Evolutionary conservation across 768 basidiomycete species (phyloP), one percentile per base, ranked within the genome.

Genomic region (Daedaleopsis sinensis): DNA sequence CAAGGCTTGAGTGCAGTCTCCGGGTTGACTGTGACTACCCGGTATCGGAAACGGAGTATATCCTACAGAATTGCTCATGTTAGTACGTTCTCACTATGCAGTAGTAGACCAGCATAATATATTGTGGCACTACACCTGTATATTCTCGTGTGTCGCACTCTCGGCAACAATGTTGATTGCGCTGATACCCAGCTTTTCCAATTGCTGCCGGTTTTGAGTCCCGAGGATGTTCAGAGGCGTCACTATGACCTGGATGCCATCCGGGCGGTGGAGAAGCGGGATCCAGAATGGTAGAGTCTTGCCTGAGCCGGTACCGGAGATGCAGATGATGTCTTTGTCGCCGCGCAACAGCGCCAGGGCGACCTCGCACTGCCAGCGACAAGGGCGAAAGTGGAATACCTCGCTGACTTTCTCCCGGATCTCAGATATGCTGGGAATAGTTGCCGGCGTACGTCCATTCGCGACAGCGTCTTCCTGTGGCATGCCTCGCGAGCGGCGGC

Each of bases 151-250:
- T 15, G 61, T 65, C 1, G 61, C 61, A 16, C 27, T 63, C 19
- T 58, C 27, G 1, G 50, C 44, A 13, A 60, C 61, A 1, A 76
- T 58, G 0, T 65, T 32, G 10, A 72, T 64, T 4, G 66, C 69
- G 1, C 35, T 24, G 0, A 76, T 63, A 3, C 66, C 68, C 7
- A 55, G 38, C 0, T 42, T 52, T 2, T 52, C 46, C 1, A 73
- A 59, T 18, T 65, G 23, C 3, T 50, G 46, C 5, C 61, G 63
- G 61, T 70, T 72, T 56, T 77, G 73, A 13, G 65, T 58, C 12
- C 73, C 74, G 1, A 77, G 73, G 70, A 72, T 11, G 65, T 58
- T 12, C 73, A 73, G 1, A 77, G 73, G 70, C 5, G 72, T 72
- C 1, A 46, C 44, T 18, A 46, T 21, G 18, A 46, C 44, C 18